Evolutionary conservation across 139 green algal genomes (phyloP).

Genomic region (Picochlorum sp.): DNA sequence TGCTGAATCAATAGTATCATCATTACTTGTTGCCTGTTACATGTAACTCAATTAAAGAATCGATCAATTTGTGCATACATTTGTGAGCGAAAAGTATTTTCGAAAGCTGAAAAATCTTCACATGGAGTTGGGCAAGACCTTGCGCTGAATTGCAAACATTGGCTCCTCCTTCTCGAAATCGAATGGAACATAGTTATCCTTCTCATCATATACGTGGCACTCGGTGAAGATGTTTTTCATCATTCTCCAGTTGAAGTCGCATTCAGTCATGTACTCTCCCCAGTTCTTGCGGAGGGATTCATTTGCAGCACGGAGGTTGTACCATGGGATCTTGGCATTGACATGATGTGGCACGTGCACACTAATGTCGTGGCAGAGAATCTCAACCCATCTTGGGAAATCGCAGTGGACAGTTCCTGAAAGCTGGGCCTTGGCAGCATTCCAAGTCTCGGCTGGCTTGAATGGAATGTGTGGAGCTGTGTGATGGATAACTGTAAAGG

Average conservation of each 20-base stretch:
- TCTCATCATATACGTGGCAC: conserved; percentile 79
- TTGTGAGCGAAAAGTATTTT: conserved; percentile 2
- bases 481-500: conserved; percentile 97
- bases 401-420: conserved; percentile 94
- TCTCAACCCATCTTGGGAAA: conserved; percentile 86
- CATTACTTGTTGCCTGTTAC: no score
- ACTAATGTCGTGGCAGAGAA: conserved; percentile 93
- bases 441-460: conserved; percentile 81
- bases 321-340: conserved; percentile 88
- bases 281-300: conserved; percentile 70
- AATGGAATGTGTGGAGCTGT: conserved; percentile 97
- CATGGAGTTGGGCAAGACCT: conserved; percentile 51
- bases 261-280: conserved; percentile 91
- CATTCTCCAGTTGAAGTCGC: conserved; percentile 85
- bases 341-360: conserved; percentile 97
- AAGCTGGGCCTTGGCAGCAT: conserved; percentile 83
- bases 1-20: no score
- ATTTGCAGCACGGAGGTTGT: conserved; percentile 76
- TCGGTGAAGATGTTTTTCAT: conserved; percentile 90
- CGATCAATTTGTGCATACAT: conserved; percentile 1
- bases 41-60: conserved; percentile 6
- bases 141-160: conserved; percentile 67
- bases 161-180: conserved; percentile 67
- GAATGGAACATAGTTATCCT: conserved; percentile 80
- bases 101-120: conserved; percentile 15